These are phyloP conservation scores for Balakata baccata DNA, from an alignment of 345 rosid genomes.

Conservation along the genomic window DNA sequence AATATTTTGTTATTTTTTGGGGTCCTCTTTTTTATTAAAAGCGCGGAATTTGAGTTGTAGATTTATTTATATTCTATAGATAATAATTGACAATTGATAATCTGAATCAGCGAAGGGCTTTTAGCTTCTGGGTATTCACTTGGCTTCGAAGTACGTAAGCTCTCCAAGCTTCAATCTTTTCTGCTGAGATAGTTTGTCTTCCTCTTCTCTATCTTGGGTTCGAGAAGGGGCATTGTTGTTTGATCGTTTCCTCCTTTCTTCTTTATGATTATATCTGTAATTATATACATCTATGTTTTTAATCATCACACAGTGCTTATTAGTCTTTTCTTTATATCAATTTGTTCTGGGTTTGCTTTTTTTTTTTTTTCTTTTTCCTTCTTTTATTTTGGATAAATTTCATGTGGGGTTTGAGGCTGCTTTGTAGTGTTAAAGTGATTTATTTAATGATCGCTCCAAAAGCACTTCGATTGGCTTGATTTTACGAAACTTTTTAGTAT, in stretches of 20 bases:
- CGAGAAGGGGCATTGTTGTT: background rate
- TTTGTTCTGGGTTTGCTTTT: background rate
- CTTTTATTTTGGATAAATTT: background rate
- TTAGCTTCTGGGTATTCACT: background rate
- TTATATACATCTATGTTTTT: background rate
- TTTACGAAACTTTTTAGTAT: background rate
- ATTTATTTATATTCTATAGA: background rate
- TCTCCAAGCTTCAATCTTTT: slow-evolving; percentile 1
- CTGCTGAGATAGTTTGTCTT: background rate
- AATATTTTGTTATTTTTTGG: background rate
- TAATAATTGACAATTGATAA: background rate
- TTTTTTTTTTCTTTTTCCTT: background rate
- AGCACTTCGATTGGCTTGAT: background rate
- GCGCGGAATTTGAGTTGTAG: background rate
- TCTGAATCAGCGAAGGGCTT: slow-evolving; percentile 2
- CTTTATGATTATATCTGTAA: background rate
- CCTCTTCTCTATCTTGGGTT: background rate
- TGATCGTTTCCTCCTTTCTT: background rate
- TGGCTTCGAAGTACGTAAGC: background rate
- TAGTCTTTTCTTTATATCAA: background rate
- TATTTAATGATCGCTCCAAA: background rate
- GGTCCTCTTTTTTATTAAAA: background rate
- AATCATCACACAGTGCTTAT: background rate
- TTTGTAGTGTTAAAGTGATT: background rate
- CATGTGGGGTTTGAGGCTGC: background rate